Evolutionary conservation across 495 filamentous ascomycete genomes (phyloP).

Genomic region (Aspergillus asperescens): DNA sequence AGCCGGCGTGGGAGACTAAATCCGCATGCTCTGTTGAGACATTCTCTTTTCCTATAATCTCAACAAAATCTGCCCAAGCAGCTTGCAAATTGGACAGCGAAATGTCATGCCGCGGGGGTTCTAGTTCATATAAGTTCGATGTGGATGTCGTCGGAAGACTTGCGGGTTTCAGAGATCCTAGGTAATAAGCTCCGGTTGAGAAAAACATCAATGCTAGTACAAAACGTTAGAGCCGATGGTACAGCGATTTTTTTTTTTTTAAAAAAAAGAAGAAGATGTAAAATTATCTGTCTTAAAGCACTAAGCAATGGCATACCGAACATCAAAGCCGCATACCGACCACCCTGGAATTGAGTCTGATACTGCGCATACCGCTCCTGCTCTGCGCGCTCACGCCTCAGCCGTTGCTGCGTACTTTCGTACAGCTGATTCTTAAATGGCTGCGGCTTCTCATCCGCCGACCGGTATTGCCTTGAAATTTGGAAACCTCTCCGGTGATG

Average conservation of each 20-base stretch:
- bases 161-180: conserved; percentile 58
- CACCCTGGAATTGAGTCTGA: conserved; percentile 46
- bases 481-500: conserved; percentile 23
- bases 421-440: conserved; percentile 85
- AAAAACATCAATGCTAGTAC: conserved; percentile 52
- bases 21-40: conserved; percentile 70
- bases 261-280: not conserved
- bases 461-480: conserved; percentile 15
- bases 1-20: conserved; percentile 66
- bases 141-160: conserved; percentile 66
- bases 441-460: conserved; percentile 28
- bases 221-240: too few relatives aligned
- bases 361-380: conserved; percentile 58
- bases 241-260: too few relatives aligned
- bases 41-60: conserved; percentile 77
- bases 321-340: conserved; percentile 55
- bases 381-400: conserved; percentile 68
- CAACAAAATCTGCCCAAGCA: conserved; percentile 86
- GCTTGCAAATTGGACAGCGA: conserved; percentile 76
- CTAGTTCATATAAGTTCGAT: conserved; percentile 55
- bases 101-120: conserved; percentile 62
- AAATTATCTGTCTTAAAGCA: not conserved
- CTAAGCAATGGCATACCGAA: conserved; percentile 53
- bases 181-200: conserved; percentile 60
- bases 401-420: conserved; percentile 70